These are phyloP conservation scores for Stromatinia cepivora DNA, from an alignment of 2,329 filamentous ascomycete species.

Conservation along the genomic window DNA sequence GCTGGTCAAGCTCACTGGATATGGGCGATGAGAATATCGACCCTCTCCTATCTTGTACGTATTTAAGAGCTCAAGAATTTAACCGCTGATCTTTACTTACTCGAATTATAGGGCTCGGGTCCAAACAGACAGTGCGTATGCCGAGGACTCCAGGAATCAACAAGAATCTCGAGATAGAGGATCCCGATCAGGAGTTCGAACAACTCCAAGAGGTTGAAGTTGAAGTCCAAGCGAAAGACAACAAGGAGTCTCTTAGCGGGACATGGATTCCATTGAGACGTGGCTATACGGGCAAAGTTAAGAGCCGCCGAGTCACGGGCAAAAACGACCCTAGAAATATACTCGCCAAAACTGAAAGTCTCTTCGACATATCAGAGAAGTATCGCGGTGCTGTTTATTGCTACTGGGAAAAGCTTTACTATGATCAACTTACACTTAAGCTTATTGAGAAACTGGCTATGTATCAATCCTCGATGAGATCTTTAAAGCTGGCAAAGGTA, in stretches of 20 bases:
- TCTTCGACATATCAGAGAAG: conserved; percentile 36
- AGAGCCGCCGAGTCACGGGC: conserved; percentile 5
- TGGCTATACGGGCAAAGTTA: conserved; percentile 32
- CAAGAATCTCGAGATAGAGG: conserved; percentile 35
- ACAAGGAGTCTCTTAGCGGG: conserved; percentile 33
- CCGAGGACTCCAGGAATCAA: conserved; percentile 34
- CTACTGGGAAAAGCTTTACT: conserved; percentile 35
- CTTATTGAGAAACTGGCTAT: conserved; percentile 28
- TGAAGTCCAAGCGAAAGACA: conserved; percentile 28
- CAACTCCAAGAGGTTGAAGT: conserved; percentile 34
- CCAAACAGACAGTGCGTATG: conserved; percentile 31
- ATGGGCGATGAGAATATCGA: not conserved
- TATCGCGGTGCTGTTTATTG: conserved; percentile 39
- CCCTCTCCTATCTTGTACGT: conserved; percentile 30
- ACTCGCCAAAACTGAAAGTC: conserved; percentile 26
- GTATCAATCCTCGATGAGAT: conserved; percentile 32
- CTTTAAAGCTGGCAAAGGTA: conserved; percentile 33
- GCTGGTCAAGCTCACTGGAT: conserved; percentile 33
- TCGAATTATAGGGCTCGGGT: conserved; percentile 31
- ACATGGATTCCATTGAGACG: conserved; percentile 34
- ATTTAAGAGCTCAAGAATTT: not conserved
- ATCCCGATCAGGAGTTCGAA: conserved; percentile 37
- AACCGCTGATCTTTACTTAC: conserved; percentile 10
- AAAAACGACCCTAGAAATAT: conserved; percentile 31
- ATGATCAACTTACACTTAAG: conserved; percentile 28